phyloP scores from a whole-genome alignment of 768 basidiomycete genomes.

The Mycena pura region DNA sequence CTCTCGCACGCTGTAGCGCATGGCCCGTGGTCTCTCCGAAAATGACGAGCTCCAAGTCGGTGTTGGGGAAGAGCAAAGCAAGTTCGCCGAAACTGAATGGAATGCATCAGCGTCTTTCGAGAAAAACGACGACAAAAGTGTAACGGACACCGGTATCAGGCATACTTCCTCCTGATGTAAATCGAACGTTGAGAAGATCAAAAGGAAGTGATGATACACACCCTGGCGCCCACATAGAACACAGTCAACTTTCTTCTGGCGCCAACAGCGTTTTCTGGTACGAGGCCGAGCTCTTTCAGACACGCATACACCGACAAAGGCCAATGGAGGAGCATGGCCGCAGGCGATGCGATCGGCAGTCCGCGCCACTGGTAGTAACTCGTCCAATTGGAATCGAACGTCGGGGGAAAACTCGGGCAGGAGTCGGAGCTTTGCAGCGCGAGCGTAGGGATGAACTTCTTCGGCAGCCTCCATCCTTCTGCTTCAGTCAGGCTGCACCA shows the following conservation, averaged over 20 bases:
- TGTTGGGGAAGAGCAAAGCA: constrained; percentile 51
- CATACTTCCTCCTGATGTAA: constrained; percentile 48
- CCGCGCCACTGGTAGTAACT: constrained; percentile 54
- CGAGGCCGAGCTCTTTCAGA: constrained; percentile 41
- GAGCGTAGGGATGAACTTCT: constrained; percentile 39
- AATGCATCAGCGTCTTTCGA: background rate
- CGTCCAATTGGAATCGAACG: constrained; percentile 44
- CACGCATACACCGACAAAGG: constrained; percentile 49
- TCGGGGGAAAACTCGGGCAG: constrained; percentile 33
- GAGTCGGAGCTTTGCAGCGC: constrained; percentile 34
- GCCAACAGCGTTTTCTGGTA: constrained; percentile 16
- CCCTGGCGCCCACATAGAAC: constrained; percentile 12
- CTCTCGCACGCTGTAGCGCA: constrained; percentile 38
- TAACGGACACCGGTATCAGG: constrained; percentile 47
- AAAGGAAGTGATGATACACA: constrained; percentile 23
- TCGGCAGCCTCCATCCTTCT: constrained; percentile 44
- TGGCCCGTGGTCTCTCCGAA: constrained; percentile 41
- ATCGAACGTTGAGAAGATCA: constrained; percentile 34
- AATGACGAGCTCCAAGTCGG: constrained; percentile 50
- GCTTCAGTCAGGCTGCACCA: constrained; percentile 33
- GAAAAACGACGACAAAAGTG: too few relatives aligned
- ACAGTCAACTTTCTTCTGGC: constrained; percentile 13
- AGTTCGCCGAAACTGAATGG: constrained; percentile 50
- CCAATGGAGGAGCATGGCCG: constrained; percentile 49
- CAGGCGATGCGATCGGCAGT: constrained; percentile 48